Evolutionary conservation across 441 rosid species (phyloP).

Genomic region (Lepidium campestre): DNA sequence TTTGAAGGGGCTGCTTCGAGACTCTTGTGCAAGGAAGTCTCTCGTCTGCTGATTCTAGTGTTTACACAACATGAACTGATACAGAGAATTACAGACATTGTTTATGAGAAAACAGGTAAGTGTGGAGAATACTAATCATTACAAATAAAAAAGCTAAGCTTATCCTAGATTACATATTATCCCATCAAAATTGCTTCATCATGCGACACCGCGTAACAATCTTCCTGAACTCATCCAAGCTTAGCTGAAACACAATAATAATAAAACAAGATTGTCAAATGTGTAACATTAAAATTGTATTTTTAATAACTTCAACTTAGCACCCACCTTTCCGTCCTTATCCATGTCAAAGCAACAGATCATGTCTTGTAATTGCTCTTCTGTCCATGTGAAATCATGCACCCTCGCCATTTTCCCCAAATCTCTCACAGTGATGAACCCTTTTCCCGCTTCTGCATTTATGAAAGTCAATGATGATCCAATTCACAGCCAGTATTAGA

Average conservation of each 20-base stretch:
- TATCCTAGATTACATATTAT: background rate
- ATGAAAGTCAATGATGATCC: background rate
- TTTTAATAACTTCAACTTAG: background rate
- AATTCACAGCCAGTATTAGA: background rate
- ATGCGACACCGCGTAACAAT: constrained; percentile 64
- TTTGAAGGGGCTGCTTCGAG: too few species aligned
- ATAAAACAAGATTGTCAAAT: too few species aligned
- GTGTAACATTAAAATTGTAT: too few species aligned
- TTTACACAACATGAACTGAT: too few species aligned
- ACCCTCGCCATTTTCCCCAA: constrained; percentile 46
- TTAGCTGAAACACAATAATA: constrained; percentile 43
- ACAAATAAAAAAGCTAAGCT: too few species aligned
- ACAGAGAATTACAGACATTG: too few species aligned
- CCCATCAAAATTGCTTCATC: constrained; percentile 31
- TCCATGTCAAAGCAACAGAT: constrained; percentile 60
- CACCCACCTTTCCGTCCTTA: constrained; percentile 58
- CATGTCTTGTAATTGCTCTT: constrained; percentile 69
- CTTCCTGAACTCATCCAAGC: constrained; percentile 62
- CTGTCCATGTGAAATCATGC: constrained; percentile 75
- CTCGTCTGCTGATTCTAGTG: too few species aligned
- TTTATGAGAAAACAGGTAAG: too few species aligned
- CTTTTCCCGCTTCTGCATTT: constrained; percentile 60
- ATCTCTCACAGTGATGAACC: constrained; percentile 47
- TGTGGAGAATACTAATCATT: too few species aligned
- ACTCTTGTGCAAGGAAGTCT: too few species aligned